phyloP scores from a whole-genome alignment of 306 rosid species.

The Glycyrrhiza uralensis region DNA sequence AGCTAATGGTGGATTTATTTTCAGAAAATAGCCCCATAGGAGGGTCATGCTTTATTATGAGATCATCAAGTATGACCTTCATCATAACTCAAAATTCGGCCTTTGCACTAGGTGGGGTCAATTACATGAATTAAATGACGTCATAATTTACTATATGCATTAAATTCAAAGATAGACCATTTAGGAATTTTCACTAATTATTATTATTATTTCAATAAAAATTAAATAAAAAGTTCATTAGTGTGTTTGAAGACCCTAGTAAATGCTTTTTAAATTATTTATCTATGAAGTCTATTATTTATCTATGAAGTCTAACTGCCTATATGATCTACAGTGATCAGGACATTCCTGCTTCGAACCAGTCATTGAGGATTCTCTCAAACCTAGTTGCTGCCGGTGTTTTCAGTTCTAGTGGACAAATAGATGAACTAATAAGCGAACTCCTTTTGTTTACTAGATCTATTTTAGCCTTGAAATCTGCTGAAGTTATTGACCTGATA shows the following conservation, averaged over 20 bases:
- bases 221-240: not conserved
- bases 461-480: constrained; percentile 51
- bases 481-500: constrained; percentile 59
- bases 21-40: too few species aligned
- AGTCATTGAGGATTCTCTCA: constrained; percentile 76
- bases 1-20: too few species aligned
- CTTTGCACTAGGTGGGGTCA: not conserved
- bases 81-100: too few species aligned
- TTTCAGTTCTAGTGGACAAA: constrained; percentile 50
- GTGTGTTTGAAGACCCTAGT: not conserved
- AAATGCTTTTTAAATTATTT: not conserved
- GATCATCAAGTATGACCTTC: too few species aligned
- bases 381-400: constrained; percentile 80
- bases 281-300: constrained; percentile 11
- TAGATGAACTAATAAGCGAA: constrained; percentile 67
- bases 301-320: constrained; percentile 17
- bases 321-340: constrained; percentile 56
- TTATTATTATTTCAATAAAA: not conserved
- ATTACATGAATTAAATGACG: too few species aligned
- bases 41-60: too few species aligned
- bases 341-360: constrained; percentile 52
- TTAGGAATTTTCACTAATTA: not conserved
- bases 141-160: not conserved
- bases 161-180: not conserved
- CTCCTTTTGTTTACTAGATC: constrained; percentile 64